Evolutionary conservation across 1,284 basidiomycete species (phyloP), one percentile per base, ranked within the genome.

Genomic region (Hymenochaete sp.): DNA sequence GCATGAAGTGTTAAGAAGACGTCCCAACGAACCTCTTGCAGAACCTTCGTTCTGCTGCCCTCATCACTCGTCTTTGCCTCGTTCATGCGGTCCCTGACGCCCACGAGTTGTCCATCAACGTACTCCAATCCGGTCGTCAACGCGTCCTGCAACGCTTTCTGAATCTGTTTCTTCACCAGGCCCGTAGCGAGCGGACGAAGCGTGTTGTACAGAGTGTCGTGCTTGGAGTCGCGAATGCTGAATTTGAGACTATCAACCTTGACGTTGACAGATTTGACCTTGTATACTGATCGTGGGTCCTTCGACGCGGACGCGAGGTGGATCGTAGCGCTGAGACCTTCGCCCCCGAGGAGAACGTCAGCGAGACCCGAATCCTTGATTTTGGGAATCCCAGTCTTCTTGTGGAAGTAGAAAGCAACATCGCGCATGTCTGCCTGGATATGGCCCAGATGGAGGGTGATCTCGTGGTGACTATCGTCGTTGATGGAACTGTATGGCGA

Each of bases 401-500:
- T 84, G 53, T 68, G 72, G 63, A 88, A 89, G 60, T 84, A 91
- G 62, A 96, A 95, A 10, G 84, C 81, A 16, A 96, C 87, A 57
- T 96, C 92, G 31, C 85, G 77, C 73, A 96, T 83, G 58, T 95
- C 92, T n/a, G 86, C 83, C 63, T 98, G 93, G 58, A 97, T 88
- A 64, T 98, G 93, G 22, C 71, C 70, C 29, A 93, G 68, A 4
- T 75, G 78, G 47, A 93, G 59, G 13, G 72, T 78, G 56, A 93
- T 75, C 53, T 79, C 75, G 61, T 91, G 86, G 52, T 72, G 71
- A 42, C 71, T 64, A 49, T 75, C 68, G 56, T 89, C 83, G 13
- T 60, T 55, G 54, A 81, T 76, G 4, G 56, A 55, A 73, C 67
- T 60, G 68, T 91, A 91, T 0, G 90, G 89, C 24, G 73, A 79